phyloP scores from a whole-genome alignment of 306 rosid species.

The Elaeagnus macrophylla region DNA sequence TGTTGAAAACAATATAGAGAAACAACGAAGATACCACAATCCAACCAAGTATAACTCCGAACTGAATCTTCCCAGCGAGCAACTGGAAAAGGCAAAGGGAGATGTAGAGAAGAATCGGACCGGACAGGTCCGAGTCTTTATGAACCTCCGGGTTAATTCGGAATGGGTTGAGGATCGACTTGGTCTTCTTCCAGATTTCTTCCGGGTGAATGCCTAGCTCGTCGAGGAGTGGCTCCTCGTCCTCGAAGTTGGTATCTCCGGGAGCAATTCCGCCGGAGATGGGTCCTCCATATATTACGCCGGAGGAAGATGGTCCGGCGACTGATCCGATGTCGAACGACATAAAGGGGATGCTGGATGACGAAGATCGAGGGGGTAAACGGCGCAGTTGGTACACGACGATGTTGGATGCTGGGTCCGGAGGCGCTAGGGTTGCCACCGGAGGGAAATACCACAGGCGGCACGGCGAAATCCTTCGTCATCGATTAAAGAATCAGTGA shows the following conservation, averaged over 20 bases:
- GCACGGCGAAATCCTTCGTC: slow-evolving; percentile 62
- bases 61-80: slow-evolving; percentile 90
- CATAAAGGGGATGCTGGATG: slow-evolving; percentile 82
- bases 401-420: slow-evolving; percentile 42
- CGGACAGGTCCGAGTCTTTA: slow-evolving; percentile 82
- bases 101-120: slow-evolving; percentile 88
- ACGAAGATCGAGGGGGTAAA: slow-evolving; percentile 53
- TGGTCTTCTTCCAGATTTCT: slow-evolving; percentile 84
- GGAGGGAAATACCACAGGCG: slow-evolving; percentile 81
- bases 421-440: slow-evolving; percentile 49
- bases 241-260: slow-evolving; percentile 52
- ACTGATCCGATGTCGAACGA: slow-evolving; percentile 86
- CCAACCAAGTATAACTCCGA: slow-evolving; percentile 94
- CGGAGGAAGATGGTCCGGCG: slow-evolving; percentile 52
- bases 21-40: slow-evolving; percentile 85
- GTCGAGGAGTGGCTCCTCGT: slow-evolving; percentile 90
- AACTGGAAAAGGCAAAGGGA: slow-evolving; percentile 74
- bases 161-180: slow-evolving; percentile 73
- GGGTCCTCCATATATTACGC: slow-evolving; percentile 47
- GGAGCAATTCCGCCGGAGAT: slow-evolving; percentile 33
- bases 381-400: slow-evolving; percentile 76
- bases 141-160: slow-evolving; percentile 62
- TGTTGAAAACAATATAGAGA: slow-evolving; percentile 83
- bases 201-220: slow-evolving; percentile 96
- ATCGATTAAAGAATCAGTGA: slow-evolving; percentile 11